Conservation (phyloP, 345 rosid species). For the Pelargonium nanum region DNA sequence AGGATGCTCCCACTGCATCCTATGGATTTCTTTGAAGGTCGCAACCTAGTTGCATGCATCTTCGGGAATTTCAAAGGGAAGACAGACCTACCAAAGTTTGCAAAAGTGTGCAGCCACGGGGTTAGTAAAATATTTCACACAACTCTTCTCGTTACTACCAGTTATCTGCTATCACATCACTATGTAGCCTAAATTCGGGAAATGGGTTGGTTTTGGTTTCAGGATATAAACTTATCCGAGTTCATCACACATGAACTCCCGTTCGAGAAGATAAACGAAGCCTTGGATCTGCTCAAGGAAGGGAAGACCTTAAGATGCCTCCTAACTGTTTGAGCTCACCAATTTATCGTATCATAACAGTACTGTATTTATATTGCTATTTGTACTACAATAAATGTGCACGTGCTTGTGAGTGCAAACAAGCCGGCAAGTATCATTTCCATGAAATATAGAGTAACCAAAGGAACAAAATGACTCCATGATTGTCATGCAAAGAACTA, state of each 20-base stretch:
- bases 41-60: constrained; percentile 10
- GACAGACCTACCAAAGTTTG: constrained; percentile 23
- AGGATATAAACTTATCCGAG: constrained; percentile 23
- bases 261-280: constrained; percentile 28
- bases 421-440: no score
- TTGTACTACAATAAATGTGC: no score
- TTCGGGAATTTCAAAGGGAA: constrained; percentile 28
- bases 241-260: constrained; percentile 23
- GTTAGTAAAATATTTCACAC: not conserved
- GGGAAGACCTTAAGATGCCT: constrained; percentile 37
- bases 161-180: not conserved
- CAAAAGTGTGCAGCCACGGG: constrained; percentile 20
- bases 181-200: not conserved
- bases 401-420: not conserved
- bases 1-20: constrained; percentile 22
- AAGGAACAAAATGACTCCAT: no score
- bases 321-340: constrained; percentile 12
- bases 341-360: no score
- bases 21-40: constrained; percentile 34
- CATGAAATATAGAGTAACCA: not conserved
- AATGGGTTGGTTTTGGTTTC: not conserved
- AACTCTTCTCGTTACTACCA: not conserved
- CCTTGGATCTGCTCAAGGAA: constrained; percentile 16
- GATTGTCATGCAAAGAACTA: no score
- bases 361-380: no score